Evolutionary conservation across 2,329 filamentous ascomycete species (phyloP).

Genomic region (Paraphaeosphaeria sporulosa): DNA sequence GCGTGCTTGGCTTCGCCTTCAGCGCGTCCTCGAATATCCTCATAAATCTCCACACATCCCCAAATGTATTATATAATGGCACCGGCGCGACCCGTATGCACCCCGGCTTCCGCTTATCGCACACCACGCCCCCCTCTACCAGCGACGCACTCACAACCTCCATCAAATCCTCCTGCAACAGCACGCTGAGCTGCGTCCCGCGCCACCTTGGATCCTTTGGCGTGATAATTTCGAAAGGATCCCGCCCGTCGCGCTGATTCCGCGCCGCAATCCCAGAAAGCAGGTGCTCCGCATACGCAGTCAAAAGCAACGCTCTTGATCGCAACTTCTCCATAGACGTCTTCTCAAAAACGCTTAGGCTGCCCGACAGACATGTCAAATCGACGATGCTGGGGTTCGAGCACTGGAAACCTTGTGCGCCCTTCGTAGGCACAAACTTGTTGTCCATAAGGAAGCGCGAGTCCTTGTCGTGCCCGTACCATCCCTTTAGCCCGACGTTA

Average conservation of each 20-base stretch:
- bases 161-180: constrained; percentile 72
- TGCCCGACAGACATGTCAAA: constrained; percentile 75
- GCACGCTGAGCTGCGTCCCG: constrained; percentile 81
- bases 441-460: constrained; percentile 86
- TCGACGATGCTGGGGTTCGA: constrained; percentile 85
- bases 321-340: constrained; percentile 74
- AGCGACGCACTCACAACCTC: constrained; percentile 71
- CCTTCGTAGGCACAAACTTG: constrained; percentile 76
- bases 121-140: constrained; percentile 73
- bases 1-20: background rate
- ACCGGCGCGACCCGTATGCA: constrained; percentile 85
- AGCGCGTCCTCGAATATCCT: constrained; percentile 58
- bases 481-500: constrained; percentile 74
- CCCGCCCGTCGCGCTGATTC: constrained; percentile 28
- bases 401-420: constrained; percentile 81
- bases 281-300: constrained; percentile 65
- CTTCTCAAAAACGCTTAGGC: constrained; percentile 75
- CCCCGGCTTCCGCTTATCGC: constrained; percentile 84
- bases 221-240: constrained; percentile 65
- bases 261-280: constrained; percentile 31
- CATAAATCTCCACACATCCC: constrained; percentile 65
- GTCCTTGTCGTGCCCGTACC: constrained; percentile 84
- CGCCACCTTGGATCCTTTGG: constrained; percentile 71
- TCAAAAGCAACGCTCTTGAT: constrained; percentile 74
- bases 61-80: constrained; percentile 82